Percentiles rank a stretch among this genome's conserved stretches.
These are phyloP conservation scores for Fonsecaea erecta DNA, from an alignment of 2,329 filamentous ascomycete species.

Conservation along the genomic window DNA sequence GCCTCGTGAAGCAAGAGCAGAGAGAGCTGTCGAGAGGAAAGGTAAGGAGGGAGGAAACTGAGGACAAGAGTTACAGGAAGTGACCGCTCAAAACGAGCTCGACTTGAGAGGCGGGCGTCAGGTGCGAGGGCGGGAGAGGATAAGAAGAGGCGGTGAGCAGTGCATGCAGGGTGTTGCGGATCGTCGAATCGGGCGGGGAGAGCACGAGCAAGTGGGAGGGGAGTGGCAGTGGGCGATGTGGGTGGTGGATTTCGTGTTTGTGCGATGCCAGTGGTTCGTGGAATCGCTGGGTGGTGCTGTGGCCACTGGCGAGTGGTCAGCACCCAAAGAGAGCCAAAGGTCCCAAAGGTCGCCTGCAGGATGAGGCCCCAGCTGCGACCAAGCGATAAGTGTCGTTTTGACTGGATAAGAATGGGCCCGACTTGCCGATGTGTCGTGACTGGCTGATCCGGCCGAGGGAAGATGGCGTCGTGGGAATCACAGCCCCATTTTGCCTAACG, in stretches of 20 bases:
- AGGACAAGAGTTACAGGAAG: conserved; percentile 32
- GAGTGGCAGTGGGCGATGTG: conserved; percentile 14
- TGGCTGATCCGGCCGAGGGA: conserved; percentile 8
- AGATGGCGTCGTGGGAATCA: background rate
- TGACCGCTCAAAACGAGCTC: conserved; percentile 34
- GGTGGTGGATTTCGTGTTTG: conserved; percentile 4
- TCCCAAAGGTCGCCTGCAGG: conserved; percentile 22
- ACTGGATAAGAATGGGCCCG: conserved; percentile 2
- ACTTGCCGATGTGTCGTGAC: conserved; percentile 10
- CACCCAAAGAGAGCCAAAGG: conserved; percentile 11
- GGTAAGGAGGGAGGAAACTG: conserved; percentile 22
- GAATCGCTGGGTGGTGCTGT: background rate
- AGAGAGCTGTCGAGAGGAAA: conserved; percentile 27
- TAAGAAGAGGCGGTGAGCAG: conserved; percentile 35
- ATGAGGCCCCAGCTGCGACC: conserved; percentile 3
- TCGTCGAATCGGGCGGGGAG: conserved; percentile 30
- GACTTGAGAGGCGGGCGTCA: conserved; percentile 28
- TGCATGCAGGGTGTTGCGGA: conserved; percentile 28
- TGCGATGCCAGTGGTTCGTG: conserved; percentile 16
- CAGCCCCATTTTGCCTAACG: conserved; percentile 9
- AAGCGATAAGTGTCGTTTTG: background rate
- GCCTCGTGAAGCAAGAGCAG: conserved; percentile 35
- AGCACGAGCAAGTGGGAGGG: conserved; percentile 20
- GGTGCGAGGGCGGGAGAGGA: conserved; percentile 25
- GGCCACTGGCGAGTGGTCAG: conserved; percentile 12